Evolutionary conservation across 495 filamentous ascomycete species (phyloP), one percentile per base, ranked within the genome.

Genomic region (Penicillium canariense): DNA sequence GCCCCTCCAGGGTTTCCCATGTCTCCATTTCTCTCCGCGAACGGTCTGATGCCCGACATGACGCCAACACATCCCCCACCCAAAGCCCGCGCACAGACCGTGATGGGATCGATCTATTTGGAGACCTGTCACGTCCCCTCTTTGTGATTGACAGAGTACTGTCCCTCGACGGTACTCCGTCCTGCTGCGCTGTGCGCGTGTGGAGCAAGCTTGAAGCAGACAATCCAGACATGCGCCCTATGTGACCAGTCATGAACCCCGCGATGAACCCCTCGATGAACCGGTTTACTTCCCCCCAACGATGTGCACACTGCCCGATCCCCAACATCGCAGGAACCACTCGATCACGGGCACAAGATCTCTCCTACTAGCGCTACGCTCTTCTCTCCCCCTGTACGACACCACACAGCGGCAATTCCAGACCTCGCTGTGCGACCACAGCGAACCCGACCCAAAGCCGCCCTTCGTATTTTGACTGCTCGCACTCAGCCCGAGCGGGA

Each of bases 81-180:
- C 38, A 42, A 42, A 42, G 38, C 30, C 30, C 4, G 14, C n/a
- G 55, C 59, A 65, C 56, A 49, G 59, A 59, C 62, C 48, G 30
- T 26, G 52, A 64, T 52, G 38, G 46, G 36, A 27, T 46, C 43
- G 32, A 59, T 63, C 57, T 58, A 66, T 58, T 61, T 58, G 45
- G 14, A 62, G 55, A 59, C 52, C 58, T 65, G 61, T 64, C 58
- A 61, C 52, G 27, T 65, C n/a, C n/a, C n/a, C n/a, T n/a, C n/a
- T n/a, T n/a, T n/a, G n/a, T n/a, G n/a, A n/a, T n/a, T n/a, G n/a
- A n/a, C n/a, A n/a, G n/a, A n/a, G n/a, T n/a, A n/a, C n/a, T n/a
- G n/a, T n/a, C n/a, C n/a, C n/a, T n/a, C n/a, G n/a, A n/a, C n/a
- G n/a, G n/a, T n/a, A n/a, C n/a, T n/a, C n/a, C n/a, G n/a, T n/a